Base-by-base conservation (phyloP, 1,284 basidiomycete species). In the Tetrapyrgos nigripes region DNA sequence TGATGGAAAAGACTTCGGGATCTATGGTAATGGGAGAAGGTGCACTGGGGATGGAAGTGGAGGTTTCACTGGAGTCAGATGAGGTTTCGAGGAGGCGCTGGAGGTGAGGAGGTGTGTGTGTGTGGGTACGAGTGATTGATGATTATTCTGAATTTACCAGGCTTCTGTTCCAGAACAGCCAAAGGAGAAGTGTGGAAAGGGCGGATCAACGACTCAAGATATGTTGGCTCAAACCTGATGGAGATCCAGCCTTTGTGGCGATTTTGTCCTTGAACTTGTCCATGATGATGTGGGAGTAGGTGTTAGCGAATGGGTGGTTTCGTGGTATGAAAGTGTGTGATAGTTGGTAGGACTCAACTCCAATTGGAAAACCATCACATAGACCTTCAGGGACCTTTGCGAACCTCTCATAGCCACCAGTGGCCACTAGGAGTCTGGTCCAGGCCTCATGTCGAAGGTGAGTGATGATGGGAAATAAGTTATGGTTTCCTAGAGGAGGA, bases 51-150 rank as follows among this genome's bases (percentile, higher is more conserved):
- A n/a, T n/a, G n/a, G n/a, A n/a, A n/a, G n/a, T n/a, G n/a, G n/a
- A n/a, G n/a, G 68, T 63, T 5, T 64, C 63, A 4, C 70, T 50
- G 51, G 69, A 74, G 3, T 73, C 70, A 9, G 71, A 63, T 11
- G 73, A 67, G 2, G 75, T 66, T 46, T 74, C 66, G 43, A 70
- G 61, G 1, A 66, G 65, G 4, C n/a, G n/a, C n/a, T 3, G 9
- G 10, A 14, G 27, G 26, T 37, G 8, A 17, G 11, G 35, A 21
- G n/a, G n/a, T n/a, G n/a, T n/a, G n/a, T n/a, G n/a, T n/a, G n/a
- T n/a, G n/a, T n/a, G n/a, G n/a, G n/a, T n/a, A n/a, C n/a, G n/a
- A n/a, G n/a, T n/a, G n/a, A n/a, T n/a, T n/a, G n/a, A n/a, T n/a
- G n/a, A n/a, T n/a, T n/a, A n/a, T n/a, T n/a, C n/a, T n/a, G n/a